Base-by-base conservation (phyloP, 2,329 filamentous ascomycete species). In the Torrubiella hemipterigena region DNA sequence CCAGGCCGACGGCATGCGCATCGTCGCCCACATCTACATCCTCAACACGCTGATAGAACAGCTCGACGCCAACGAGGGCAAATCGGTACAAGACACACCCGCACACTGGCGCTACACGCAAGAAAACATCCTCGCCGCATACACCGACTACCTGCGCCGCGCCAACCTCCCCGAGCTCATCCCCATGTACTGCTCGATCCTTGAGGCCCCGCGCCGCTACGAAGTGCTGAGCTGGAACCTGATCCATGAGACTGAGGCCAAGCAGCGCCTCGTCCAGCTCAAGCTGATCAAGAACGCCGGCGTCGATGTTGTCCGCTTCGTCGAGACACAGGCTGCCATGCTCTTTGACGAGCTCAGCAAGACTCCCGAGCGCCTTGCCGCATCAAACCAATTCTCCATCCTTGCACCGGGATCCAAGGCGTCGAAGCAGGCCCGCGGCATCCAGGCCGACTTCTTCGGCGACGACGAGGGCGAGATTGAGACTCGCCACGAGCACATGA, bases 111-210 rank as follows among this genome's bases (percentile, higher is more conserved):
- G 58, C 20, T 58, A 63, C 31, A 67, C 66, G 12, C 69, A 77
- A 41, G 81, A 93, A 46, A 84, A 82, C 45, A 74, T 89, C 28
- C 64, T 95, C 31, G 75, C 81, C 1, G 77, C 74, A 4, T 96
- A 96, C 50, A 80, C 93, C 33, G 81, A 81, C 44, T 77, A 81
- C 38, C 59, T 98, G 22, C 75, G 82, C 26, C 66, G 80, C 28
- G 72, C 73, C 12, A 73, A 76, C 20, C 73, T 91, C 33, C 74
- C 81, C 36, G 78, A 89, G 39, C 59, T 91, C 25, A 81, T 94
- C 33, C 87, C 91, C 1, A 62, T 93, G 1, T 98, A 98, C 52
- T 87, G 83, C 39, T 85, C 85, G 7, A 78, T 84, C 44, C 64
- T 98, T 10, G 66, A 73, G 8, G 59, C 65, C 6, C 61, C 73